Evolutionary conservation across 2,329 filamentous ascomycete genomes (phyloP), one percentile per base, ranked within the genome.

Genomic region (Lachnellula cervina): DNA sequence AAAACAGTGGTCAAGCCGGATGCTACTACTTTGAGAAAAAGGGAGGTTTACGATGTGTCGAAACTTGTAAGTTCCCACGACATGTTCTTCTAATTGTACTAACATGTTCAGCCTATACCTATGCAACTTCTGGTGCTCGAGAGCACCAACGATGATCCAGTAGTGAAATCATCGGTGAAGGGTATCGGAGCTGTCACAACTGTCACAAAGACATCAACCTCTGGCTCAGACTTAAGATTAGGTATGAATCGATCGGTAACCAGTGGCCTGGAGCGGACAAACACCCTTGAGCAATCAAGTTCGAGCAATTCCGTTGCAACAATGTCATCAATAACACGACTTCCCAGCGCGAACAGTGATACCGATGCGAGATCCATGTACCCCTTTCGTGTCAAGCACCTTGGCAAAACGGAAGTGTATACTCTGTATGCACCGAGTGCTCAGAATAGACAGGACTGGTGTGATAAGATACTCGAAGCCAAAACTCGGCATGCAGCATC

Each of bases 91-190:
- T 16, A 37, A 14, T 38, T 44, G 37, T 49, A 73, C 67, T 59
- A 51, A 58, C 35, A 9, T 53, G 77, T 90, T 89, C 54, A 88
- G 80, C 94, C 94, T 6, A 97, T 99, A 60, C 94, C 94, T 0
- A 99, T 99, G 93, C 92, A 96, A 64, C 78, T 99, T 2, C 78
- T 99, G 25, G 89, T 96, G 49, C 78, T 99, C 0, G 95, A 99
- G 72, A 96, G 89, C 70, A 87, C 89, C 63, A 90, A 93, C 62
- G 95, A 99, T 62, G 90, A 96, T 61, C 86, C 94, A 0, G 88
- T 97, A 5, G 82, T 92, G 54, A 96, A 94, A 70, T 86, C 82
- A 2, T 79, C 82, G 1, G 79, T 88, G 9, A 74, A 75, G 64
- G 69, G 69, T 37, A 66, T 74, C 42, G 66, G 89, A 44, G 82